Evolutionary conservation across 129 eudicot species (phyloP).

Genomic region (Lactuca saligna): DNA sequence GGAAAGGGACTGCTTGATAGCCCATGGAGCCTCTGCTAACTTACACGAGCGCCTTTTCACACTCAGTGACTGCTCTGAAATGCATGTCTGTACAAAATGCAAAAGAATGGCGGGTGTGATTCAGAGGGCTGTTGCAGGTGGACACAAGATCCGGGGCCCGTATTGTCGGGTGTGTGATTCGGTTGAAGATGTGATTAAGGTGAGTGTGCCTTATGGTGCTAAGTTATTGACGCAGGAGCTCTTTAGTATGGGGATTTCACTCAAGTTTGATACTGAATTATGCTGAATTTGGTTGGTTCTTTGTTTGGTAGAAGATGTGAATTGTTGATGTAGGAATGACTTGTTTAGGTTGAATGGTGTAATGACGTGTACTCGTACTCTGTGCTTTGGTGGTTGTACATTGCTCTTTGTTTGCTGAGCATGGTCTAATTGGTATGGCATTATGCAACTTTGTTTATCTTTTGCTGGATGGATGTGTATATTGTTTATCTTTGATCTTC

Average conservation of each 20-base stretch:
- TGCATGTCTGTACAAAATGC: conserved; percentile 77
- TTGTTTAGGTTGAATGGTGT: conserved; percentile 5
- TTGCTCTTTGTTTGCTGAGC: conserved; percentile 27
- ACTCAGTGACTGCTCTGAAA: conserved; percentile 71
- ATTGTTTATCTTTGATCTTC: too few relatives aligned
- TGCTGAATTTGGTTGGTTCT: conserved; percentile 43
- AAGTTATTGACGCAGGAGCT: conserved; percentile 79
- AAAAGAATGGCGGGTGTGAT: conserved; percentile 70
- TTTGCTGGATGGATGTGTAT: neutral
- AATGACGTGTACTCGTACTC: conserved; percentile 6
- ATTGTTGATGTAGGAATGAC: conserved; percentile 6
- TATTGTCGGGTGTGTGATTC: conserved; percentile 78
- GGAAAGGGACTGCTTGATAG: conserved; percentile 84
- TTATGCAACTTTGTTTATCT: neutral
- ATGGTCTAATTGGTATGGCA: conserved; percentile 5
- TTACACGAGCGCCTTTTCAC: conserved; percentile 88
- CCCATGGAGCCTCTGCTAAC: conserved; percentile 86
- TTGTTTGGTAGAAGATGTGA: conserved; percentile 12
- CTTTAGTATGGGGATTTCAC: conserved; percentile 83
- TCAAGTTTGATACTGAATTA: conserved; percentile 72
- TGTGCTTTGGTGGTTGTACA: conserved; percentile 14
- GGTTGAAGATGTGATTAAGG: conserved; percentile 59
- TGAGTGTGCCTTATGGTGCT: conserved; percentile 86
- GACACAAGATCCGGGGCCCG: conserved; percentile 78
- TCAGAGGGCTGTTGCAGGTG: conserved; percentile 58